Conservation (phyloP, 352 stramenopile genomes). For the Pythium phragmiticola region DNA sequence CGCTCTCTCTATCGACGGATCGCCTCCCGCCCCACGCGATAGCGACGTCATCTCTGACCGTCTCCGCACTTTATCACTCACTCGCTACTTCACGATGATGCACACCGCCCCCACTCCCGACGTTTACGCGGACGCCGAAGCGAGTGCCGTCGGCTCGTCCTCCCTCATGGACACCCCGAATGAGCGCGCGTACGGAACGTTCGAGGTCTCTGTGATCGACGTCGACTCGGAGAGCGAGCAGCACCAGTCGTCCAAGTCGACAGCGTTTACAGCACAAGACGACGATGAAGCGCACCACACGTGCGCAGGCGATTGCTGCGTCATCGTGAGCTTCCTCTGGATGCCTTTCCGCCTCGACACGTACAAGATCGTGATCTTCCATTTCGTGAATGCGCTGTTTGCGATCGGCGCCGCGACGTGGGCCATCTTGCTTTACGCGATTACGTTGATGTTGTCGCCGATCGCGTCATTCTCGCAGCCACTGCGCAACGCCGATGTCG, state of each 20-base stretch:
- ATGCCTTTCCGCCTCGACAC: conserved; percentile 50
- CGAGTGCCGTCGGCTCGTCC: conserved; percentile 13
- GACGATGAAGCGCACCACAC: conserved; percentile 8
- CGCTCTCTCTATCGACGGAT: neutral
- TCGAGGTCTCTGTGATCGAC: conserved; percentile 68
- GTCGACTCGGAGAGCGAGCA: conserved; percentile 41
- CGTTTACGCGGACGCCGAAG: neutral
- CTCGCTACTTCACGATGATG: conserved; percentile 4
- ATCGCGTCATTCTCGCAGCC: conserved; percentile 1
- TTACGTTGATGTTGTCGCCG: conserved; percentile 26
- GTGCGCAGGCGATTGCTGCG: conserved; percentile 44
- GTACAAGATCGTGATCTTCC: conserved; percentile 63
- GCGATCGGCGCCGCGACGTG: conserved; percentile 33
- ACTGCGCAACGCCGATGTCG: conserved; percentile 32
- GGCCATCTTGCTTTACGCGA: conserved; percentile 28
- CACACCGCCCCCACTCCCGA: neutral
- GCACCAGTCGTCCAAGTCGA: conserved; percentile 14
- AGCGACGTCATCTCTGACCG: neutral
- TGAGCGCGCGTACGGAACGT: conserved; percentile 65
- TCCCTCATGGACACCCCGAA: conserved; percentile 28
- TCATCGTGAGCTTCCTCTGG: conserved; percentile 51
- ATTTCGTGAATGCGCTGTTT: conserved; percentile 47
- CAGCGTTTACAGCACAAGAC: conserved; percentile 12
- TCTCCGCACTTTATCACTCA: neutral
- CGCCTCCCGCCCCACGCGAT: neutral